Conservation (phyloP, 345 rosid genomes). For the Salix suchowensis region DNA sequence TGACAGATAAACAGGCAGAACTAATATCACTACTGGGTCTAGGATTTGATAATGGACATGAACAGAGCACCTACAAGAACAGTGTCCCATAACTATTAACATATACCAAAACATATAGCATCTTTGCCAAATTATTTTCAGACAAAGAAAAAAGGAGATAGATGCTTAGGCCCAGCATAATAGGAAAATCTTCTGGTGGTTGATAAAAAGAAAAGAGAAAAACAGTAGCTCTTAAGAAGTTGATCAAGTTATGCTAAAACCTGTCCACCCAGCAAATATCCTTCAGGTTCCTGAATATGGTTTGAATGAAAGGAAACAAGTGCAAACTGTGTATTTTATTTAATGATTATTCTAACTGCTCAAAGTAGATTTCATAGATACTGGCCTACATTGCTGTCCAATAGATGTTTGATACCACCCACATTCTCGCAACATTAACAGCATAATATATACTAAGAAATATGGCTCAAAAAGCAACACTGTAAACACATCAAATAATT, state of each 20-base stretch:
- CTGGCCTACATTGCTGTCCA: not conserved
- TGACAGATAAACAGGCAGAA: conserved; percentile 5
- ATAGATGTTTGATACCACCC: not conserved
- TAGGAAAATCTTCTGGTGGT: not conserved
- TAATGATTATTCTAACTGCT: not conserved
- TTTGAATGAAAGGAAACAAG: not conserved
- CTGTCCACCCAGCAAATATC: not conserved
- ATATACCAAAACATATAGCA: not conserved
- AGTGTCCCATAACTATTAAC: not conserved
- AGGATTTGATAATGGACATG: not conserved
- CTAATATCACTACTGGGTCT: not conserved
- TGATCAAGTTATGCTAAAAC: not conserved
- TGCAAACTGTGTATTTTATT: not conserved
- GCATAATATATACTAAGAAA: not conserved
- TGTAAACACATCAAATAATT: conserved; percentile 1
- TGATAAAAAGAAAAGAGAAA: not conserved
- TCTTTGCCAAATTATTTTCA: not conserved
- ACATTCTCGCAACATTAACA: not conserved
- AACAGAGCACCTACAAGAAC: not conserved
- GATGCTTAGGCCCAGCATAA: not conserved
- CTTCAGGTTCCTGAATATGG: not conserved
- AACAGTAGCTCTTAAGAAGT: not conserved
- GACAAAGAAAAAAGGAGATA: not conserved
- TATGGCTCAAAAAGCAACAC: not conserved
- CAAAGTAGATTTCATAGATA: not conserved